Evolutionary conservation across 306 rosid genomes (phyloP), one percentile per base, ranked within the genome.

Genomic region (Styphnolobium japonicum): DNA sequence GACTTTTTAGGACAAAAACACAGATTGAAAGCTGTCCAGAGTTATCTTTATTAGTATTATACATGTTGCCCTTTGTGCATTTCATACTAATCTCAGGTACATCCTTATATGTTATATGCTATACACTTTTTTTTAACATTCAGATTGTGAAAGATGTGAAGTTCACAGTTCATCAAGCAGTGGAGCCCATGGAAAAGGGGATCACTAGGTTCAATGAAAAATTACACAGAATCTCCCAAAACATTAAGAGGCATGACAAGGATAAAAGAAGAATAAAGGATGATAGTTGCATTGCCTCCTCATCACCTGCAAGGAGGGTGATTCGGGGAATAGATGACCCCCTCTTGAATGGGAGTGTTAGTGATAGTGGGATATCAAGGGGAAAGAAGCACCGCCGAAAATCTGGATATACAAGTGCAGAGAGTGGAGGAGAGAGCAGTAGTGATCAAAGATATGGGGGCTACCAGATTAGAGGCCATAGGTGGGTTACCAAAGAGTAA

Each of bases 311-410:
- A 25, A 79, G 63, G 76, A 91, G 87, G 82, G 92, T 96, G 80
- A 93, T 96, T 76, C 97, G 94, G 64, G 99, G 99, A 69, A 96
- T 96, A 4, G 99, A 96, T 60, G 99, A 96, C 67, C 98, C 99
- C 61, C 91, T 93, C 29, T 82, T 96, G 90, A 82, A 77, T 63
- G 99, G 99, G 70, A 93, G 97, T 78, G 42, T 84, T 60, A 96
- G 99, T 11, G 99, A 96, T 70, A 88, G 99, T 80, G 91, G 87
- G 19, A 82, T 91, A 46, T 25, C 73, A 0, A 86, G 87, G 91
- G 93, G 67, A 40, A 96, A 93, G 92, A 96, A 90, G 88, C 94
- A 96, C 71, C 94, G 93, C 45, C 77, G 79, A 36, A 89, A 96
- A 87, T 86, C 98, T 31, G 98, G 91, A 78, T 77, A 84, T 77